Percentiles rank a stretch among this genome's conserved stretches.
Conservation (phyloP, 1,284 basidiomycete genomes). For the Naganishia sp. region DNA sequence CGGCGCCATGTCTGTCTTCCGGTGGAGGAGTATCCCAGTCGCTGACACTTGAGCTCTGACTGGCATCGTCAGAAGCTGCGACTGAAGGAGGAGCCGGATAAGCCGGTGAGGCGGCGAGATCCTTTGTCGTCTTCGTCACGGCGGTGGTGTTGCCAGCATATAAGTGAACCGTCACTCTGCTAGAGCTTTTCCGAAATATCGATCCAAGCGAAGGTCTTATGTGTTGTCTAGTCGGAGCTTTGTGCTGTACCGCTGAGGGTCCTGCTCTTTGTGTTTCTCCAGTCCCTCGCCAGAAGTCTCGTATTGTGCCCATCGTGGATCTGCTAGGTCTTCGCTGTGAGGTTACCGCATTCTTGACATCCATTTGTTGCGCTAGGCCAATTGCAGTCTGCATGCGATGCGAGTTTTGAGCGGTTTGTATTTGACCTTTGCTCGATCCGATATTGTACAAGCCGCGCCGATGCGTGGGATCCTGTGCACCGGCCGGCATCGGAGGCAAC, state of each 20-base stretch:
- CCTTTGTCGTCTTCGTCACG: neutral
- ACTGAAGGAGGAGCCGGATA: neutral
- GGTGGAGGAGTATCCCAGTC: constrained; percentile 27
- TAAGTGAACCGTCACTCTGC: neutral
- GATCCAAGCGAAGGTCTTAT: constrained; percentile 17
- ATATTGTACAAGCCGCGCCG: too few relatives aligned
- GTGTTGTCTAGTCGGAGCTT: neutral
- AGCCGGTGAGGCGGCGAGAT: neutral
- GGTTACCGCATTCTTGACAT: too few relatives aligned
- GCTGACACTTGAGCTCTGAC: constrained; percentile 20
- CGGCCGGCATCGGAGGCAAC: too few relatives aligned
- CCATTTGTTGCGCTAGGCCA: too few relatives aligned
- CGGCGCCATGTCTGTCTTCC: neutral
- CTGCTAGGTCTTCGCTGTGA: constrained; percentile 12
- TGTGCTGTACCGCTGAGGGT: neutral
- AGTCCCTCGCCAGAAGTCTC: constrained; percentile 11
- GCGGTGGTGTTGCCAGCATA: neutral
- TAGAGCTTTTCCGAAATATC: constrained; percentile 24
- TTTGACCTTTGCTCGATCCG: too few relatives aligned
- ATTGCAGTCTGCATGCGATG: too few relatives aligned
- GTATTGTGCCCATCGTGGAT: constrained; percentile 4
- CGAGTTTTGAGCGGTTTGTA: too few relatives aligned
- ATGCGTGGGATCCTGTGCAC: too few relatives aligned
- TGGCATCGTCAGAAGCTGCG: neutral
- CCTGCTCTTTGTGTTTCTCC: constrained; percentile 5